phyloP scores from a whole-genome alignment of 495 filamentous ascomycete genomes.

The Platismatia glauca region DNA sequence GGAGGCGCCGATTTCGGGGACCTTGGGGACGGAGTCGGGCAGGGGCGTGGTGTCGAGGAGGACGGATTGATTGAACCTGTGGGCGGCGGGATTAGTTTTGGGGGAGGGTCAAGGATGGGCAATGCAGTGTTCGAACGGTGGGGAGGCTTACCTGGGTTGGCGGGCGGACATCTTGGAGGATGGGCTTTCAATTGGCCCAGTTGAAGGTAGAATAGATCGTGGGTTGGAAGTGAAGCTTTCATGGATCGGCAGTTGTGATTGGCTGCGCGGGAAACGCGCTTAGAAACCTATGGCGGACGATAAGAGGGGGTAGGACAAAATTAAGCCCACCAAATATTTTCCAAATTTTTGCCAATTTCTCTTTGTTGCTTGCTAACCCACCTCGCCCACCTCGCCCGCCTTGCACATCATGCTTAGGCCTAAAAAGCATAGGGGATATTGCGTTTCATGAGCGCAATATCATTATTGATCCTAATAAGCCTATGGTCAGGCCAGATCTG shows the following conservation, averaged over 20 bases:
- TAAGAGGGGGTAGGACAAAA: too few relatives aligned
- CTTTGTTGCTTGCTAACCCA: too few relatives aligned
- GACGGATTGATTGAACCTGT: constrained; percentile 84
- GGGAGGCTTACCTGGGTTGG: constrained; percentile 20
- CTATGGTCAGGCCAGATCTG: too few relatives aligned
- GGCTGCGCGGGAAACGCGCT: constrained; percentile 18
- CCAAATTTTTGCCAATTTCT: too few relatives aligned
- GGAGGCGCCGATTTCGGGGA: constrained; percentile 81
- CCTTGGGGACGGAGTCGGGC: constrained; percentile 79
- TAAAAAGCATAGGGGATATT: too few relatives aligned
- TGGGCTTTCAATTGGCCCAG: not conserved
- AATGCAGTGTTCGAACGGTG: not conserved
- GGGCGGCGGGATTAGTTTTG: constrained; percentile 37
- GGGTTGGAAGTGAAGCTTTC: constrained; percentile 10
- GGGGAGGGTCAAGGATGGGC: not conserved
- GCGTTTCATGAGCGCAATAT: too few relatives aligned
- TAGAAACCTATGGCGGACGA: not conserved
- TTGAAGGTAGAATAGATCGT: not conserved
- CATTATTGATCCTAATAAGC: too few relatives aligned
- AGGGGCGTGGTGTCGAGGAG: constrained; percentile 95
- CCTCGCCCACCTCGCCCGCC: too few relatives aligned
- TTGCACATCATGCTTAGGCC: too few relatives aligned
- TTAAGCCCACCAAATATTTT: too few relatives aligned
- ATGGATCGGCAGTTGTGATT: constrained; percentile 21
- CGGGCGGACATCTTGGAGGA: constrained; percentile 19